Evolutionary conservation across 192 early-diverging fungal genomes (phyloP).

Genomic region (Pecoramyces ruminantium): DNA sequence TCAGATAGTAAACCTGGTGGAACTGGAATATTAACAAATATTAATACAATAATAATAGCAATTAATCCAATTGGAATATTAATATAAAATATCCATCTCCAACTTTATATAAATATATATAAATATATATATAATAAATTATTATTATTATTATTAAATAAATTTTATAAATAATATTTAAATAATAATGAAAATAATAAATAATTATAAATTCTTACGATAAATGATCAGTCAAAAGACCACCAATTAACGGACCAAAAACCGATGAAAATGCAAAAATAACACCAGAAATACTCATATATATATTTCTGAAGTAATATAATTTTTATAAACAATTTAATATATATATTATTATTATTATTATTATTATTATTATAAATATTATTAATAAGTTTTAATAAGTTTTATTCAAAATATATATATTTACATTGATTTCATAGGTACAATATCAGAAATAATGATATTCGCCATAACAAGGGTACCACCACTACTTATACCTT

Average conservation of each 20-base stretch:
- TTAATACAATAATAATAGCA: constrained; percentile 15
- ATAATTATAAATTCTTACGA: constrained; percentile 35
- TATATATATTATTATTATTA: background rate
- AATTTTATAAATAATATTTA: background rate
- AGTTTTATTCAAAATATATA: too few species aligned
- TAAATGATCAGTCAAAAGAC: constrained; percentile 31
- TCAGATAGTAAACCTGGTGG: background rate
- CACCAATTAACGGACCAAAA: constrained; percentile 37
- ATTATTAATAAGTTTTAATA: background rate
- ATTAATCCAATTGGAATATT: constrained; percentile 34
- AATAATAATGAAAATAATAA: background rate
- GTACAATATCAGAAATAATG: constrained; percentile 51
- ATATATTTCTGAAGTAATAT: background rate
- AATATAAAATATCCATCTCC: constrained; percentile 35
- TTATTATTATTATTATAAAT: background rate
- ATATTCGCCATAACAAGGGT: constrained; percentile 44
- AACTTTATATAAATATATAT: background rate
- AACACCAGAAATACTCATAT: constrained; percentile 25
- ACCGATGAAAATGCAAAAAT: constrained; percentile 29
- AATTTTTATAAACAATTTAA: background rate
- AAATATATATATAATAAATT: background rate
- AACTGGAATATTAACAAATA: constrained; percentile 16
- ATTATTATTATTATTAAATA: background rate
- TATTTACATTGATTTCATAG: constrained; percentile 10
- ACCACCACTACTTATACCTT: constrained; percentile 50